A percentile compares a stretch with the other conserved stretches of the same genome.
Conservation (phyloP, 805 yeast species). For the Candida insectorum region DNA sequence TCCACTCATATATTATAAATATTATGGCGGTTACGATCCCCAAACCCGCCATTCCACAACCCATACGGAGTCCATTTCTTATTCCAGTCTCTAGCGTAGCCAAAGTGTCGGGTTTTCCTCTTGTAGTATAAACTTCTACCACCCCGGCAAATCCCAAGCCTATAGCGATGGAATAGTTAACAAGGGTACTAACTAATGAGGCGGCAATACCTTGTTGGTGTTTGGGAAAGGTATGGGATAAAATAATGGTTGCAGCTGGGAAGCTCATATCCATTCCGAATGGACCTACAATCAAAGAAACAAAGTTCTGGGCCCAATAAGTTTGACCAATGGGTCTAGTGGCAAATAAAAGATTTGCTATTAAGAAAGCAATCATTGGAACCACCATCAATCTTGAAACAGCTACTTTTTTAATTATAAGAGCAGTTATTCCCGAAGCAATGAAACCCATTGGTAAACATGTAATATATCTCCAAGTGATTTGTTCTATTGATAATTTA, state of each 20-base stretch:
- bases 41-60: constrained; percentile 32
- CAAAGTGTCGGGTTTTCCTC: constrained; percentile 11
- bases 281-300: constrained; percentile 50
- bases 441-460: constrained; percentile 46
- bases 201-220: constrained; percentile 77
- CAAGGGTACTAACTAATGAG: constrained; percentile 64
- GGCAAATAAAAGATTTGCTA: constrained; percentile 49
- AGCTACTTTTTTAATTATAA: constrained; percentile 40
- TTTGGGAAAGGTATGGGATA: constrained; percentile 55
- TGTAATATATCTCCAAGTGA: constrained; percentile 20
- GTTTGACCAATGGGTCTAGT: constrained; percentile 56
- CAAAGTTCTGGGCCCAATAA: constrained; percentile 59
- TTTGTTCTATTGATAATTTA: neutral
- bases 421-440: constrained; percentile 53
- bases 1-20: constrained; percentile 6
- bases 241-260: constrained; percentile 66
- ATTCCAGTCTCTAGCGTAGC: constrained; percentile 20
- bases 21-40: constrained; percentile 15
- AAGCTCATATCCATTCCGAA: constrained; percentile 80
- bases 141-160: constrained; percentile 36
- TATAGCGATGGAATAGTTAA: constrained; percentile 57
- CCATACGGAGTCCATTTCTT: constrained; percentile 25
- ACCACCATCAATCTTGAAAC: constrained; percentile 49
- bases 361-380: constrained; percentile 52
- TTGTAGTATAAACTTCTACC: constrained; percentile 26